Evolutionary conservation across 768 basidiomycete genomes (phyloP).

Genomic region (Omphalotus guepiniiformis): DNA sequence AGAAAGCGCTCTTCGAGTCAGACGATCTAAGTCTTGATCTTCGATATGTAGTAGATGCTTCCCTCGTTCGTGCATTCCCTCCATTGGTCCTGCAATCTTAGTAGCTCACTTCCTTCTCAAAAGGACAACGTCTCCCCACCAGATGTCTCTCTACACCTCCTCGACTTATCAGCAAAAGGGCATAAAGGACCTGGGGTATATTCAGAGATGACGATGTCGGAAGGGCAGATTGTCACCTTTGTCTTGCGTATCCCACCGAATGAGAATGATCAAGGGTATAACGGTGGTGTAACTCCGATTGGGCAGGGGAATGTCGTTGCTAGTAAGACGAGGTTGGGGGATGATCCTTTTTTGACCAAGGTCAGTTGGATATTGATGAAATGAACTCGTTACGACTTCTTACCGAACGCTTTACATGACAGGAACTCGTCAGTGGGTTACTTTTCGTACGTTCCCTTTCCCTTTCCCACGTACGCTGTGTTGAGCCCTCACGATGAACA

Average conservation of each 20-base stretch:
- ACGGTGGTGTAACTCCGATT: conserved; percentile 1
- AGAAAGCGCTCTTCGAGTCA: conserved; percentile 63
- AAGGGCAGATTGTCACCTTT: conserved; percentile 91
- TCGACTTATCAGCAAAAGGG: conserved; percentile 67
- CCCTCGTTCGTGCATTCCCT: conserved; percentile 23
- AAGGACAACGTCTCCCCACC: conserved; percentile 49
- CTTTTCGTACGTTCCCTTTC: conserved; percentile 40
- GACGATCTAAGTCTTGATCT: conserved; percentile 63
- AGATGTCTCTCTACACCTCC: conserved; percentile 47
- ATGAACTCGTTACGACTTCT: background rate
- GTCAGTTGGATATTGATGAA: conserved; percentile 25
- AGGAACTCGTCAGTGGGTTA: conserved; percentile 56
- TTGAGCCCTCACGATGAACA: background rate
- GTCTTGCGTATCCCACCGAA: conserved; percentile 67
- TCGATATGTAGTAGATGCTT: conserved; percentile 63
- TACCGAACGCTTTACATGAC: background rate
- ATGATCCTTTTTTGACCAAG: conserved; percentile 72
- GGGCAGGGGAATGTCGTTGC: conserved; percentile 26
- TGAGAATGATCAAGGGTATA: conserved; percentile 11
- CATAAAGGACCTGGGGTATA: conserved; percentile 68
- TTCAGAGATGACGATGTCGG: conserved; percentile 57
- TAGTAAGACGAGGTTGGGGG: conserved; percentile 42
- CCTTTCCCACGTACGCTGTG: background rate
- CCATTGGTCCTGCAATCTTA: background rate
- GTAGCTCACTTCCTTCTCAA: background rate